phyloP scores from a whole-genome alignment of 108 stramenopile species.

The Skeletonema potamos region DNA sequence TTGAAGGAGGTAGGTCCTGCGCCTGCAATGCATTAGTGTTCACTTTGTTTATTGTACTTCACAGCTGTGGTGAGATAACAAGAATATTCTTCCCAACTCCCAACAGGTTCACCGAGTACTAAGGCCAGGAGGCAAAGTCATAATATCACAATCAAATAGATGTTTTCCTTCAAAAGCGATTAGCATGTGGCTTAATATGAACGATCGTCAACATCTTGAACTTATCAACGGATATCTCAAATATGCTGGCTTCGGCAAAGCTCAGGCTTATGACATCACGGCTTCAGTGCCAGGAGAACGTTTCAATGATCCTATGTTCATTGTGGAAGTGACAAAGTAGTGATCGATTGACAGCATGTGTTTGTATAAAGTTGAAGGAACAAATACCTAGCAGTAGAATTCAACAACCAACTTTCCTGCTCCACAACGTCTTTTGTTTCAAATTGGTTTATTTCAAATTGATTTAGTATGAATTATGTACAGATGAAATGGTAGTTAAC shows the following conservation, averaged over 20 bases:
- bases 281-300: conserved; percentile 81
- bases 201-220: conserved; percentile 93
- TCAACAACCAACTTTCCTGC: too few relatives aligned
- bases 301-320: conserved; percentile 89
- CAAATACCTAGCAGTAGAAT: too few relatives aligned
- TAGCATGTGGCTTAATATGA: conserved; percentile 79
- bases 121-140: conserved; percentile 90
- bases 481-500: neutral
- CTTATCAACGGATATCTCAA: conserved; percentile 92
- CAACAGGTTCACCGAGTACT: conserved; percentile 69
- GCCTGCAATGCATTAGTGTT: conserved; percentile 53
- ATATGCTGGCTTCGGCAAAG: conserved; percentile 89
- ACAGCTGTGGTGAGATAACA: conserved; percentile 2
- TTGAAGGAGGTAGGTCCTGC: conserved; percentile 88
- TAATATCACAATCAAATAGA: conserved; percentile 88
- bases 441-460: neutral
- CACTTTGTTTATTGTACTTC: neutral
- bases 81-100: neutral
- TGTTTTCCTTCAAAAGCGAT: conserved; percentile 89
- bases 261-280: conserved; percentile 79
- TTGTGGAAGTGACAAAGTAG: conserved; percentile 80
- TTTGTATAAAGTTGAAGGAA: too few relatives aligned
- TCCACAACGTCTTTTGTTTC: too few relatives aligned
- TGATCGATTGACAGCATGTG: neutral
- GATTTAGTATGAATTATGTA: neutral